Evolutionary conservation across 225 moss, liverwort and hornwort species (phyloP).

Genomic region (Polytrichum commune): DNA sequence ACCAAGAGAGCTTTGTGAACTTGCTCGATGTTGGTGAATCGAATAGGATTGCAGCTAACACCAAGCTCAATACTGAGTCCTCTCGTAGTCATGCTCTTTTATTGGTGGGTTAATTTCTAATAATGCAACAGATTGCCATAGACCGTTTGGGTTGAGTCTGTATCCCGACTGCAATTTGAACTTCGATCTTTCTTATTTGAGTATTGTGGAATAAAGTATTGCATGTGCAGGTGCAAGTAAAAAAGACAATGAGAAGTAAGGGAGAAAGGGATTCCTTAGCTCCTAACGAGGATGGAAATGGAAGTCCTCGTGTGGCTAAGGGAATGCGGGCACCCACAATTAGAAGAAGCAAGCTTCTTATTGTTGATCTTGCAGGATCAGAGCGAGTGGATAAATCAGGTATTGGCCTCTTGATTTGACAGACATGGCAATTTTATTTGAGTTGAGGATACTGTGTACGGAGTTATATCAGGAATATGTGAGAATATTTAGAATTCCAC

Average conservation of each 20-base stretch:
- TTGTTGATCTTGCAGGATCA: conserved; percentile 66
- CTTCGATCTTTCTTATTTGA: too few species aligned
- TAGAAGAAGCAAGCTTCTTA: conserved; percentile 65
- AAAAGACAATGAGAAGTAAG: conserved; percentile 47
- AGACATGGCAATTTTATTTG: too few species aligned
- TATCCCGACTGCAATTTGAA: too few species aligned
- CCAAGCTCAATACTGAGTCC: conserved; percentile 97
- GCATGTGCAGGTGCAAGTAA: conserved; percentile 61
- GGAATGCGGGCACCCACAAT: conserved; percentile 55
- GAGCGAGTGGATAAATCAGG: conserved; percentile 70
- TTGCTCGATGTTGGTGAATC: conserved; percentile 90
- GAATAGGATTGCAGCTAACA: conserved; percentile 97
- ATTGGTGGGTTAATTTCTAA: conserved; percentile 44
- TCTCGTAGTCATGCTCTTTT: conserved; percentile 97
- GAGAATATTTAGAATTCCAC: too few species aligned
- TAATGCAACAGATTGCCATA: too few species aligned
- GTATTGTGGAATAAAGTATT: neutral
- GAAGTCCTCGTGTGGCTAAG: conserved; percentile 28
- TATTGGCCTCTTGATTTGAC: neutral
- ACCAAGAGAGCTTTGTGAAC: conserved; percentile 80
- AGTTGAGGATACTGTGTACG: too few species aligned
- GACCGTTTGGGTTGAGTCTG: too few species aligned
- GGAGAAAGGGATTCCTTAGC: conserved; percentile 14
- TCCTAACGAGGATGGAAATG: conserved; percentile 38
- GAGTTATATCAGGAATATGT: too few species aligned